Evolutionary conservation across 129 eudicot species (phyloP).

Genomic region (Flaveria ramosissima): DNA sequence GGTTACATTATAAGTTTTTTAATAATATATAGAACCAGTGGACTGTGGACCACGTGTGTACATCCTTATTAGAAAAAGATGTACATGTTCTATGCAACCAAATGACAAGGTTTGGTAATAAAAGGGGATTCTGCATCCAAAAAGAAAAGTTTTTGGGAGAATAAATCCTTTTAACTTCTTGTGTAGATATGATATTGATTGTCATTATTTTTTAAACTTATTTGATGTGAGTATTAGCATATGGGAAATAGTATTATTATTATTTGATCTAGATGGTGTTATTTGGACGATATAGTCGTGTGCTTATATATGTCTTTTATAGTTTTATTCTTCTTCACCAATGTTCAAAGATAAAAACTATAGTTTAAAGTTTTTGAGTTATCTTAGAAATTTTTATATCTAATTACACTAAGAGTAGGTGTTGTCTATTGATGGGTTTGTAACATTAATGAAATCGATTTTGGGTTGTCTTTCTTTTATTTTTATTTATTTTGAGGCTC

Average conservation of each 20-base stretch:
- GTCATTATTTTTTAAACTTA: neutral
- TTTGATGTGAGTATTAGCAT: constrained; percentile 1
- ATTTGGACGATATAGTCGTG: neutral
- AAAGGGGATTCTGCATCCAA: constrained; percentile 18
- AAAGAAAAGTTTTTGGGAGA: constrained; percentile 20
- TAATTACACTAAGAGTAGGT: neutral
- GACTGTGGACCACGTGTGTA: constrained; percentile 6
- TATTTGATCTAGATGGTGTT: neutral
- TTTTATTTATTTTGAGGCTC: too few relatives aligned
- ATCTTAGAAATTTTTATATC: neutral
- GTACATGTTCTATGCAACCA: constrained; percentile 5
- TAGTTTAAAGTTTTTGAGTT: neutral
- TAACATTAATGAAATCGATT: too few relatives aligned
- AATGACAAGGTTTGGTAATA: constrained; percentile 34
- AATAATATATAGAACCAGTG: neutral
- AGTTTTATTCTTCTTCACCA: neutral
- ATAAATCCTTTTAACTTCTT: constrained; percentile 24
- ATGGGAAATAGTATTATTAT: too few relatives aligned
- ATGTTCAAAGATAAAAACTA: neutral
- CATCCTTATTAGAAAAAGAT: neutral
- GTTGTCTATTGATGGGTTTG: too few relatives aligned
- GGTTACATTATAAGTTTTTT: neutral
- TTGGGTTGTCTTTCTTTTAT: too few relatives aligned
- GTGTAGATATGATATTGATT: constrained; percentile 12
- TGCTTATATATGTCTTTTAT: neutral